phyloP scores from a whole-genome alignment of 305 asterid species.

The Stenogyne calaminthoides region DNA sequence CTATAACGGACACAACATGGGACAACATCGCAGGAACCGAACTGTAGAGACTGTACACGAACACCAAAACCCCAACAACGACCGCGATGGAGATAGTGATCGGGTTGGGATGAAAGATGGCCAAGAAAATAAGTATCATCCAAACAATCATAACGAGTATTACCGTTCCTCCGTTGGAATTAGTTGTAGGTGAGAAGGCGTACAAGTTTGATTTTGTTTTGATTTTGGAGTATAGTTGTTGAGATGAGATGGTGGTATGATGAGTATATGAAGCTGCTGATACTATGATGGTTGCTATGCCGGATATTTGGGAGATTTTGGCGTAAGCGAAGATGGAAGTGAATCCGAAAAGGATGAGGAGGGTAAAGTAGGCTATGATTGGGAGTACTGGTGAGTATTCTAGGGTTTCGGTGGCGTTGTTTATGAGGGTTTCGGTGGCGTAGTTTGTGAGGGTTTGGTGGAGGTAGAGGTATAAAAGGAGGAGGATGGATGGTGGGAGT shows the following conservation, averaged over 20 bases:
- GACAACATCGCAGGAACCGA: slow-evolving; percentile 34
- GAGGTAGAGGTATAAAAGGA: slow-evolving; percentile 23
- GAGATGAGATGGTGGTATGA: slow-evolving; percentile 5
- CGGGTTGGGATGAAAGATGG: background rate
- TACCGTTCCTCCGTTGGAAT: background rate
- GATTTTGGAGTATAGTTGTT: slow-evolving; percentile 20
- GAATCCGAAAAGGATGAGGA: slow-evolving; percentile 23
- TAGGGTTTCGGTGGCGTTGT: no score
- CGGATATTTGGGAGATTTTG: slow-evolving; percentile 17
- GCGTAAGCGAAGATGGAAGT: background rate
- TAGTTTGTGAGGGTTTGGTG: background rate
- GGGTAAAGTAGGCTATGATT: background rate
- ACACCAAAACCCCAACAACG: background rate
- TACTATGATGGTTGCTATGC: slow-evolving; percentile 31
- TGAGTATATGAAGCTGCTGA: slow-evolving; percentile 31
- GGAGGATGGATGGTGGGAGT: slow-evolving; percentile 25
- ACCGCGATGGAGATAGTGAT: background rate
- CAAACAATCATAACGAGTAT: background rate
- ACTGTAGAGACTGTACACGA: slow-evolving; percentile 21
- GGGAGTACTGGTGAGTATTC: no score
- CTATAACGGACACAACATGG: slow-evolving; percentile 42
- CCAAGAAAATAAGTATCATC: background rate
- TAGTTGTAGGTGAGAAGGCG: background rate
- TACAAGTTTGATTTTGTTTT: background rate
- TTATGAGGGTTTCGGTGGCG: background rate